Evolutionary conservation across 2,329 filamentous ascomycete species (phyloP).

Genomic region (Arthrobotrys sphaeroides): DNA sequence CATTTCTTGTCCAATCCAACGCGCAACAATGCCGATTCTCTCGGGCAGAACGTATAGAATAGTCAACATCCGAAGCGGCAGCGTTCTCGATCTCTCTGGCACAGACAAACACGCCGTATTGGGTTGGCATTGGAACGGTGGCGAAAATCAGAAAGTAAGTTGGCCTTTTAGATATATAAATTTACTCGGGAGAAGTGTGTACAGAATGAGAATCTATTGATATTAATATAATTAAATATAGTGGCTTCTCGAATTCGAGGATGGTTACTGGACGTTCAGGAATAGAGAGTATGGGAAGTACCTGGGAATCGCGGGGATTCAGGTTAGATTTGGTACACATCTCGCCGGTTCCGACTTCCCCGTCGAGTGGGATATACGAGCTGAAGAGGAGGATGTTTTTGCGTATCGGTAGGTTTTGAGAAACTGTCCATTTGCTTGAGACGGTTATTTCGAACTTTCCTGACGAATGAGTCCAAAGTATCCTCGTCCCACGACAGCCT

Average conservation of each 20-base stretch:
- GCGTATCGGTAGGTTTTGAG: neutral
- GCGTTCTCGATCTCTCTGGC: conserved; percentile 16
- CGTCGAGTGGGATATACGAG: conserved; percentile 6
- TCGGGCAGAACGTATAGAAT: conserved; percentile 15
- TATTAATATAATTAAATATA: neutral
- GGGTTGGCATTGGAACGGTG: conserved; percentile 14
- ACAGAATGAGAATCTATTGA: too few relatives aligned
- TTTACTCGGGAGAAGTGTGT: too few relatives aligned
- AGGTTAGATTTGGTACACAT: neutral
- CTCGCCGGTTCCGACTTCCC: neutral
- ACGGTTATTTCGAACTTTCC: too few relatives aligned
- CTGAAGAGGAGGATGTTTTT: neutral
- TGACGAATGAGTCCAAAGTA: too few relatives aligned
- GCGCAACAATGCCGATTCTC: neutral
- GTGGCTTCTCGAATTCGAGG: conserved; percentile 5
- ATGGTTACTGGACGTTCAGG: conserved; percentile 1
- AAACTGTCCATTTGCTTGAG: neutral
- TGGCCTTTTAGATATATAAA: too few relatives aligned
- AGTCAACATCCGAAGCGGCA: conserved; percentile 5
- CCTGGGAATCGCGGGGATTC: neutral
- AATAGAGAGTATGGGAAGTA: conserved; percentile 10
- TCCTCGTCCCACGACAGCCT: neutral
- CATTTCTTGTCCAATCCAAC: neutral
- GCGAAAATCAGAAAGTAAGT: conserved; percentile 23
- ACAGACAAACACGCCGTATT: neutral